Evolutionary conservation across 305 asterid genomes (phyloP).

Genomic region (Rubia occidens): DNA sequence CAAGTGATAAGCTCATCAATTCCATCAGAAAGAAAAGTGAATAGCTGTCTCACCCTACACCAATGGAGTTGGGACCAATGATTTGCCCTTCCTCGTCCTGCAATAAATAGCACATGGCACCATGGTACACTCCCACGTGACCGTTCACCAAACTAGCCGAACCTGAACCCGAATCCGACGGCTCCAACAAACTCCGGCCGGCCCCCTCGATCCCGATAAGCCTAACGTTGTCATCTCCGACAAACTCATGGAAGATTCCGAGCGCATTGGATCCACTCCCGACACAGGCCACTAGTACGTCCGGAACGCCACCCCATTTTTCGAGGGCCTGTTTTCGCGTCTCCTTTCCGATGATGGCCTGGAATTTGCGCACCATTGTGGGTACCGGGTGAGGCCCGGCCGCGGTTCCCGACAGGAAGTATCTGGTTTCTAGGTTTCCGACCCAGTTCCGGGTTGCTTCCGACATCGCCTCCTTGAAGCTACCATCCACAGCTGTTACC

Average conservation of each 20-base stretch:
- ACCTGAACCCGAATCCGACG: conserved; percentile 28
- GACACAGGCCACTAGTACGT: conserved; percentile 66
- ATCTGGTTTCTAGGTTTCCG: conserved; percentile 35
- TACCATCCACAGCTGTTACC: conserved; percentile 42
- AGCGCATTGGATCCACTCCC: conserved; percentile 76
- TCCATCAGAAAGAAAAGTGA: neutral
- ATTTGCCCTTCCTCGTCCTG: conserved; percentile 11
- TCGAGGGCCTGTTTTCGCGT: conserved; percentile 54
- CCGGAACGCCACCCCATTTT: conserved; percentile 84
- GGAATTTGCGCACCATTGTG: conserved; percentile 65
- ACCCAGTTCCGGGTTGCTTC: conserved; percentile 66
- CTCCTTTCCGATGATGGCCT: conserved; percentile 63
- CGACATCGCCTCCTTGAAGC: conserved; percentile 65
- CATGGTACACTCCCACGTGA: conserved; percentile 27
- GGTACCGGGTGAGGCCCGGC: conserved; percentile 83
- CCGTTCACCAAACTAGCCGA: conserved; percentile 60
- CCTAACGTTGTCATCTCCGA: conserved; percentile 49
- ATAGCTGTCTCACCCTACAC: neutral
- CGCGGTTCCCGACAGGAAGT: conserved; percentile 50
- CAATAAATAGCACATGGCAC: neutral
- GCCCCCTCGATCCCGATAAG: conserved; percentile 67
- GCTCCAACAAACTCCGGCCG: neutral
- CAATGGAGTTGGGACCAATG: neutral
- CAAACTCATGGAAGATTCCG: conserved; percentile 65
- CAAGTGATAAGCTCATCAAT: too few species aligned